Percentiles rank a stretch among this genome's conserved stretches.
phyloP scores from a whole-genome alignment of 2,329 filamentous ascomycete genomes.

The Penicillium capsulatum region DNA sequence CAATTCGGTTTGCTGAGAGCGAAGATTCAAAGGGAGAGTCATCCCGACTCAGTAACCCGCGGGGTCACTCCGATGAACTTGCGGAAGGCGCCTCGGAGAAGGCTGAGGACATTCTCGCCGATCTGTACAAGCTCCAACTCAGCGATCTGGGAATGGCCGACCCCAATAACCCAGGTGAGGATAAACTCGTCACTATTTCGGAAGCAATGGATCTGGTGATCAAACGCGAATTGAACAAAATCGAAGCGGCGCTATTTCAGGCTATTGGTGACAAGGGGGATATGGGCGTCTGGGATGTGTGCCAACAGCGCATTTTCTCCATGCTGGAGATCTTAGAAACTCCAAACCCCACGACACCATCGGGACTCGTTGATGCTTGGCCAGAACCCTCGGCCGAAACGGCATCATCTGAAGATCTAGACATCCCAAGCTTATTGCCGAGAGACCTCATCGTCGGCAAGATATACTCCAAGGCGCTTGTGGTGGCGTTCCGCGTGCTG shows the following conservation, averaged over 20 bases:
- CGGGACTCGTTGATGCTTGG: background rate
- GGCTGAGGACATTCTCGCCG: no score
- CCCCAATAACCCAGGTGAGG: slow-evolving; percentile 7
- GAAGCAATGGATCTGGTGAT: slow-evolving; percentile 27
- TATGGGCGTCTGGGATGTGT: slow-evolving; percentile 38
- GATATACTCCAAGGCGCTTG: slow-evolving; percentile 42
- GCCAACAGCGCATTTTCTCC: slow-evolving; percentile 39
- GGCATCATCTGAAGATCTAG: slow-evolving; percentile 14
- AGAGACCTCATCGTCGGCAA: slow-evolving; percentile 30
- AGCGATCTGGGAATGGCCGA: slow-evolving; percentile 18
- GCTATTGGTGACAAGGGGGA: slow-evolving; percentile 32
- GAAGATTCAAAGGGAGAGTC: no score
- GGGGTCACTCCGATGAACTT: no score
- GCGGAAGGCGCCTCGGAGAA: no score
- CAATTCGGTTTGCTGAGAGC: no score
- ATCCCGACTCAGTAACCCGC: no score
- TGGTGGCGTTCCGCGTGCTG: slow-evolving; percentile 40
- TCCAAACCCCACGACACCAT: background rate
- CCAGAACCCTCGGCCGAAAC: background rate
- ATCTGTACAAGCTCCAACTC: background rate
- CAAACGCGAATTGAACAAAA: slow-evolving; percentile 29
- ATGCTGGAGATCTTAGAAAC: slow-evolving; percentile 30
- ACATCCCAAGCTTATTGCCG: slow-evolving; percentile 32
- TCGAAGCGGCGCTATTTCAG: slow-evolving; percentile 29
- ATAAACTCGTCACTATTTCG: slow-evolving; percentile 16